These are phyloP conservation scores for Apocynum venetum DNA, from an alignment of 257 asterid species.

Conservation along the genomic window DNA sequence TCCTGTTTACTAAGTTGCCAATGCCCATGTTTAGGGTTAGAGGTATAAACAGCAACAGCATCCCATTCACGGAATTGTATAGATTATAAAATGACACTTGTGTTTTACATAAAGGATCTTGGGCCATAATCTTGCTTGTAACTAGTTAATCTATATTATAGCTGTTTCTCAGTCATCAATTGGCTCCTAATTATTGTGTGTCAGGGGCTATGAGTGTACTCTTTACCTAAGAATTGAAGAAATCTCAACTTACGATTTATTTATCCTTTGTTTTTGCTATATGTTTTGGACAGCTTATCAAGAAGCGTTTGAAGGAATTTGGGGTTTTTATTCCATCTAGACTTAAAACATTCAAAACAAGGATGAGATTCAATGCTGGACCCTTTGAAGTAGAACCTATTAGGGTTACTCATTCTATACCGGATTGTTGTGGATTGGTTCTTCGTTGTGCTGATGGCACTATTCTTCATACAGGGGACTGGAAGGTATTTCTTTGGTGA, in stretches of 20 bases:
- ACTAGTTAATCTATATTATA: background rate
- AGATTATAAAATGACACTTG: background rate
- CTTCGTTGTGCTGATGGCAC: conserved; percentile 97
- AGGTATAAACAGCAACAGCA: background rate
- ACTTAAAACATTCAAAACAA: conserved; percentile 77
- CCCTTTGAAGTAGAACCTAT: conserved; percentile 96
- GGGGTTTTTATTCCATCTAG: conserved; percentile 92
- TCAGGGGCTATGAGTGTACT: background rate
- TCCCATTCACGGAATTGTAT: background rate
- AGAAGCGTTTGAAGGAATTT: conserved; percentile 90
- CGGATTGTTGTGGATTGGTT: conserved; percentile 98
- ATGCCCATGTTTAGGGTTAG: background rate
- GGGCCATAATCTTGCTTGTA: background rate
- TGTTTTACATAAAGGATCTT: background rate
- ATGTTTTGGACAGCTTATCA: conserved; percentile 66
- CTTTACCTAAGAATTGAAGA: background rate
- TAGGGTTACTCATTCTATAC: conserved; percentile 94
- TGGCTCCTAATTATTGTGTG: background rate
- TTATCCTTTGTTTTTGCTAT: background rate
- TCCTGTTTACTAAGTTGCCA: background rate
- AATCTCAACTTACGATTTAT: background rate
- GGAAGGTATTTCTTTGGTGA: conserved; percentile 68
- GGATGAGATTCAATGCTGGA: conserved; percentile 82
- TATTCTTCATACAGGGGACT: conserved; percentile 98
- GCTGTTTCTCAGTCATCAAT: background rate